Conservation (phyloP, 257 asterid species). For the Ballota nigra region DNA sequence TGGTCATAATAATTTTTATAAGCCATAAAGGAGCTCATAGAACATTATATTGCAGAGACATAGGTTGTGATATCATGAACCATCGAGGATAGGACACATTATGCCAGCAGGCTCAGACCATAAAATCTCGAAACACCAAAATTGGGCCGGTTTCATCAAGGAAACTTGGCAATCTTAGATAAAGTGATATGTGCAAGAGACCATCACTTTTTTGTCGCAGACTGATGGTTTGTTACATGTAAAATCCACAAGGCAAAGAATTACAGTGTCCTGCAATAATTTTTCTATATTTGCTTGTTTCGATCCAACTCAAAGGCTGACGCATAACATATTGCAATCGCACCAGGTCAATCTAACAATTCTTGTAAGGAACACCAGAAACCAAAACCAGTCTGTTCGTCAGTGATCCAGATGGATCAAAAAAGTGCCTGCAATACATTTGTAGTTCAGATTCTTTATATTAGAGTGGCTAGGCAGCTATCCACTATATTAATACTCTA, state of each 20-base stretch:
- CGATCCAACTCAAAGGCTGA: conserved; percentile 44
- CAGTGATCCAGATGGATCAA: conserved; percentile 47
- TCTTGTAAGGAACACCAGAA: conserved; percentile 46
- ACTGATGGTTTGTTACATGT: conserved; percentile 20
- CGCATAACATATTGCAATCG: conserved; percentile 38
- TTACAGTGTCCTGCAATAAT: conserved; percentile 29
- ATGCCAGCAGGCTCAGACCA: conserved; percentile 18
- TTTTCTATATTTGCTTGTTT: conserved; percentile 28
- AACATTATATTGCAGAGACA: conserved; percentile 23
- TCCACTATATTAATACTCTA: conserved; percentile 31
- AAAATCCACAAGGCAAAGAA: conserved; percentile 28
- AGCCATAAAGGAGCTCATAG: conserved; percentile 26
- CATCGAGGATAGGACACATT: conserved; percentile 21
- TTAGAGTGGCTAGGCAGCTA: conserved; percentile 49
- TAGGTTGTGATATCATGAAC: conserved; percentile 31
- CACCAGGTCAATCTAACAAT: conserved; percentile 49
- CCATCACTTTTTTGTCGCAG: conserved; percentile 29
- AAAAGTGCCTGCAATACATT: conserved; percentile 73
- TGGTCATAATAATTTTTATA: conserved; percentile 24
- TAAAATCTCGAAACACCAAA: conserved; percentile 23
- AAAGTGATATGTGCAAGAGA: conserved; percentile 25
- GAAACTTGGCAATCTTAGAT: conserved; percentile 25
- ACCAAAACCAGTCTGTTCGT: conserved; percentile 50
- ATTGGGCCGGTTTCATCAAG: conserved; percentile 21
- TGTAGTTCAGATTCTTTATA: conserved; percentile 45